Conservation (phyloP, 306 rosid genomes). For the Pyrus pyrifolia region DNA sequence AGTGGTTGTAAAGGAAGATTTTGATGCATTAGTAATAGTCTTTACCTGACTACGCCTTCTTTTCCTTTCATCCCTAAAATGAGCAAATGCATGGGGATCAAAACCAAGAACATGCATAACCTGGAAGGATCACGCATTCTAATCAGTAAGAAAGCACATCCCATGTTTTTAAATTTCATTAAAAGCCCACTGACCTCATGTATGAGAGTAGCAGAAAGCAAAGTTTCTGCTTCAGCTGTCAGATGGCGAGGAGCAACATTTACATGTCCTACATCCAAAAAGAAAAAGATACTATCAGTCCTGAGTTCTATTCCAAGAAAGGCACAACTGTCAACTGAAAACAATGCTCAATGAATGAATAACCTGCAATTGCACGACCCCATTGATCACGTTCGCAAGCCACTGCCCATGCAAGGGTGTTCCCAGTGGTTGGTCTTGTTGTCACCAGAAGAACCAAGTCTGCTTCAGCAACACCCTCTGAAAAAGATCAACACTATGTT, state of each 20-base stretch:
- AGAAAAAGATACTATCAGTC: slow-evolving; percentile 8
- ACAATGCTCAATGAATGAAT: slow-evolving; percentile 12
- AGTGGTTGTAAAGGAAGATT: background rate
- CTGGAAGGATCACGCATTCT: slow-evolving; percentile 37
- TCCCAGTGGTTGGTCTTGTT: slow-evolving; percentile 95
- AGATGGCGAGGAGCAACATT: slow-evolving; percentile 99
- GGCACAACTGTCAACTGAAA: slow-evolving; percentile 7
- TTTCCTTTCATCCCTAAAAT: slow-evolving; percentile 97
- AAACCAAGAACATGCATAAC: slow-evolving; percentile 99
- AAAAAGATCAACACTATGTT: slow-evolving; percentile 8
- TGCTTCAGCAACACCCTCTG: slow-evolving; percentile 80
- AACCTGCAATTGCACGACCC: slow-evolving; percentile 99
- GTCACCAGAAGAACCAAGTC: slow-evolving; percentile 97
- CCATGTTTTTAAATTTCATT: slow-evolving; percentile 10
- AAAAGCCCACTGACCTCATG: slow-evolving; percentile 64
- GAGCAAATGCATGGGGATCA: slow-evolving; percentile 97
- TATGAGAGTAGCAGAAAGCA: slow-evolving; percentile 89
- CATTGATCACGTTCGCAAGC: slow-evolving; percentile 99
- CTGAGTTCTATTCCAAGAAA: slow-evolving; percentile 14
- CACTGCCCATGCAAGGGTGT: slow-evolving; percentile 99
- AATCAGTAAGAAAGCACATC: slow-evolving; percentile 12
- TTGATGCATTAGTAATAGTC: slow-evolving; percentile 5
- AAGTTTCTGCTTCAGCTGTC: slow-evolving; percentile 95
- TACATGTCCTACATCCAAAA: slow-evolving; percentile 61
- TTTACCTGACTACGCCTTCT: slow-evolving; percentile 79